Conservation (phyloP, 2,329 filamentous ascomycete species). For the Nigrospora osmanthi region DNA sequence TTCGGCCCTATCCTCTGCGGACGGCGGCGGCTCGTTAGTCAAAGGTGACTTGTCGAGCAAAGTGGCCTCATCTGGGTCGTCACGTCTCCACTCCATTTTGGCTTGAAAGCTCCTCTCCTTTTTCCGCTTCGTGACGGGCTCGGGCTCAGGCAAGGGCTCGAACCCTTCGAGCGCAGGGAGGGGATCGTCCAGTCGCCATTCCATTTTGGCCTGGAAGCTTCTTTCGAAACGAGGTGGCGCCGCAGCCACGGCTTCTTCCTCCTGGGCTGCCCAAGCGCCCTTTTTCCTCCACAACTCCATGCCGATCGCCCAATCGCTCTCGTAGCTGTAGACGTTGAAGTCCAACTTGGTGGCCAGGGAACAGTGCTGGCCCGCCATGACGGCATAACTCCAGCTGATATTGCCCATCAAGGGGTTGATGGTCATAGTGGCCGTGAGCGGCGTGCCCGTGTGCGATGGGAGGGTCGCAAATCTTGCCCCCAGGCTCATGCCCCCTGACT, state of each 20-base stretch:
- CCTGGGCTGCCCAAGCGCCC: conserved; percentile 29
- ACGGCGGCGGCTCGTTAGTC: no score
- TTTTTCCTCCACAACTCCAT: conserved; percentile 84
- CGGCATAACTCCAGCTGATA: conserved; percentile 83
- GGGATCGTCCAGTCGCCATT: conserved; percentile 36
- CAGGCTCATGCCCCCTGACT: conserved; percentile 83
- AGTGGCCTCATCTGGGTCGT: conserved; percentile 27
- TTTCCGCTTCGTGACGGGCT: conserved; percentile 6
- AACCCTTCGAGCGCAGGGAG: conserved; percentile 7
- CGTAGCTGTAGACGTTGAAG: conserved; percentile 98
- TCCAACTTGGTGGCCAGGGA: conserved; percentile 86
- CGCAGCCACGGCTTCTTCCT: conserved; percentile 17
- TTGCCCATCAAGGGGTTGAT: conserved; percentile 93
- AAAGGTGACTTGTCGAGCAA: no score
- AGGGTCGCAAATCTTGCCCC: conserved; percentile 86
- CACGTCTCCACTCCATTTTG: conserved; percentile 43
- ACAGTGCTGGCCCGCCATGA: conserved; percentile 75
- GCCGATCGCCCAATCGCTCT: conserved; percentile 86
- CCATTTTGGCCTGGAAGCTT: conserved; percentile 41
- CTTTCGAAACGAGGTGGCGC: conserved; percentile 20
- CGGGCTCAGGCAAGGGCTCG: conserved; percentile 5
- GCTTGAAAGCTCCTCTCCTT: conserved; percentile 41
- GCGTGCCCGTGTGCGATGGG: conserved; percentile 72
- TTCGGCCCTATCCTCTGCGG: conserved; percentile 2
- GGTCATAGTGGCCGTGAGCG: conserved; percentile 87